Evolutionary conservation across 179 eudicot species (phyloP).

Genomic region (Actinidia chinensis): DNA sequence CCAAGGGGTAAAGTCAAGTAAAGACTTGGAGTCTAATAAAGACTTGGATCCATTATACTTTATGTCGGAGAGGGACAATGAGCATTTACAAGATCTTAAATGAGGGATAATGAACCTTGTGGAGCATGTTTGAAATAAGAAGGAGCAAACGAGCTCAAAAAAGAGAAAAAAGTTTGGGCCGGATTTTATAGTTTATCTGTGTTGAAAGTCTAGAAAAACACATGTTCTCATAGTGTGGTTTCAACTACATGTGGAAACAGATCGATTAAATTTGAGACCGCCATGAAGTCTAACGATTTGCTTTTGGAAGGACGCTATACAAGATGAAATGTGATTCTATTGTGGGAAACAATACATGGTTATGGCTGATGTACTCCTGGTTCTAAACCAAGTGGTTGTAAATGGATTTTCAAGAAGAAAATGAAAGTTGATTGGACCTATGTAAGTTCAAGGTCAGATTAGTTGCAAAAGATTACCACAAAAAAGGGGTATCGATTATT

Average conservation of each 20-base stretch:
- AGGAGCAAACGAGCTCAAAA: not conserved
- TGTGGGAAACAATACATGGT: not conserved
- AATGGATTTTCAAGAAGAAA: no score
- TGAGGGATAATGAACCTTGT: no score
- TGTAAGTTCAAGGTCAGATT: not conserved
- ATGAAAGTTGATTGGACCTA: not conserved
- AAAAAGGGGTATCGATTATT: not conserved
- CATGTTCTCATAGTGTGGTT: not conserved
- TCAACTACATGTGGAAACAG: not conserved
- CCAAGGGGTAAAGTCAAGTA: no score
- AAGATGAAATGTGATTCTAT: slow-evolving; percentile 10
- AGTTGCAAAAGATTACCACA: not conserved
- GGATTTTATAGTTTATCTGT: not conserved
- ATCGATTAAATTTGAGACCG: not conserved
- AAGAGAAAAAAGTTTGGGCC: not conserved
- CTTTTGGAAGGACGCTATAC: slow-evolving; percentile 4
- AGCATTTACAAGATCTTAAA: not conserved
- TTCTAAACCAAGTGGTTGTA: not conserved
- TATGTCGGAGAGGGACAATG: no score
- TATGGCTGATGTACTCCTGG: not conserved
- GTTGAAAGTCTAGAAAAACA: not conserved
- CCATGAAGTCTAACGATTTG: not conserved
- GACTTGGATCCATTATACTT: no score
- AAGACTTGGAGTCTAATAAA: no score
- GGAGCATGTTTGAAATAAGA: not conserved